A percentile compares a stretch with the other conserved stretches of the same genome.
Conservation (phyloP, 2,329 filamentous ascomycete genomes). For the Colletotrichum liaoningense region DNA sequence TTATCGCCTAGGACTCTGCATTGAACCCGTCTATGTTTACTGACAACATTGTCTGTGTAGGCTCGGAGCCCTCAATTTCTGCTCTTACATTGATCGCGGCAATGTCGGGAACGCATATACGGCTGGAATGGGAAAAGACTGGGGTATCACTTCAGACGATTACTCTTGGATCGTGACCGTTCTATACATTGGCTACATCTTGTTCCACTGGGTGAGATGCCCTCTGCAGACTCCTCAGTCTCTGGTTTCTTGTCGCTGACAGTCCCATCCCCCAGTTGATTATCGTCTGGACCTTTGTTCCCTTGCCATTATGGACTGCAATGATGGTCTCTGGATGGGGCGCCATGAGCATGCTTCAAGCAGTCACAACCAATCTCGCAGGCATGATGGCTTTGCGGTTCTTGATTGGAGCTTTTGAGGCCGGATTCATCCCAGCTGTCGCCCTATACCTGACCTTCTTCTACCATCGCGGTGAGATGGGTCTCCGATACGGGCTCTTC, state of each 20-base stretch:
- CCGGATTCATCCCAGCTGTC: conserved; percentile 54
- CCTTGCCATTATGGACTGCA: conserved; percentile 35
- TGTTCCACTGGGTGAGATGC: conserved; percentile 9
- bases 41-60: neutral
- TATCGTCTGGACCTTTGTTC: conserved; percentile 37
- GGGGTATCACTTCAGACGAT: conserved; percentile 25
- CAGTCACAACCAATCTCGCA: conserved; percentile 46
- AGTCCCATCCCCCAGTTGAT: conserved; percentile 10
- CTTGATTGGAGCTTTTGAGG: conserved; percentile 56
- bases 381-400: conserved; percentile 52
- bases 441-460: conserved; percentile 59
- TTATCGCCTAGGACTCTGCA: too few species aligned
- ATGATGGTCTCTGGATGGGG: conserved; percentile 32
- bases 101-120: conserved; percentile 34
- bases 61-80: conserved; percentile 6
- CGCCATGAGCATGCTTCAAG: conserved; percentile 42
- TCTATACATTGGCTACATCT: conserved; percentile 22
- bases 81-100: conserved; percentile 27
- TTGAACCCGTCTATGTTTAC: too few species aligned
- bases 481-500: conserved; percentile 77
- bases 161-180: conserved; percentile 32
- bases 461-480: conserved; percentile 69
- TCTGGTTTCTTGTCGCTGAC: neutral
- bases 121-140: conserved; percentile 27
- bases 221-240: neutral